Percentiles rank a stretch among this genome's conserved stretches.
These are phyloP conservation scores for Pleoardoris graminearum DNA, from an alignment of 2,329 filamentous ascomycete genomes.

Conservation along the genomic window DNA sequence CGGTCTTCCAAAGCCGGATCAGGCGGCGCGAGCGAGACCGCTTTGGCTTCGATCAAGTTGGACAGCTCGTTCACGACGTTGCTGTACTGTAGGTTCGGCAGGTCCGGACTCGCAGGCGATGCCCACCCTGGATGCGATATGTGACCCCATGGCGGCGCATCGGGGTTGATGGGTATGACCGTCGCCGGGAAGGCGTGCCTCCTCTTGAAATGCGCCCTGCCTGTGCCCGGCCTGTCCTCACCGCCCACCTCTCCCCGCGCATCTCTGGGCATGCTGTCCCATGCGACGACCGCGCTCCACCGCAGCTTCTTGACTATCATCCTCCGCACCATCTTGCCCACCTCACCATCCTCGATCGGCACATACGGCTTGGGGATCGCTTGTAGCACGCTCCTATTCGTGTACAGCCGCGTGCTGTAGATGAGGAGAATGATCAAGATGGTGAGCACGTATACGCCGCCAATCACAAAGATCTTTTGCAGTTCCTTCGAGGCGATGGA, in stretches of 20 bases:
- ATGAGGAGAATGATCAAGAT: slow-evolving; percentile 71
- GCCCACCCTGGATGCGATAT: slow-evolving; percentile 89
- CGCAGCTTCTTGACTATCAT: slow-evolving; percentile 74
- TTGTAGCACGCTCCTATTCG: slow-evolving; percentile 76
- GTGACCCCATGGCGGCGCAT: slow-evolving; percentile 72
- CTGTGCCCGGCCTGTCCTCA: slow-evolving; percentile 24
- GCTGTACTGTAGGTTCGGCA: slow-evolving; percentile 81
- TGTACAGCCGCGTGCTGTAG: slow-evolving; percentile 83
- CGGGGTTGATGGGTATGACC: slow-evolving; percentile 46
- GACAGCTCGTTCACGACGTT: slow-evolving; percentile 82
- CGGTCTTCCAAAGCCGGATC: slow-evolving; percentile 49
- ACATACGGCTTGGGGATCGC: slow-evolving; percentile 87
- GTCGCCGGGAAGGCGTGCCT: slow-evolving; percentile 33
- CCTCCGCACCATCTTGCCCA: slow-evolving; percentile 72
- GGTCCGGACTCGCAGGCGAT: slow-evolving; percentile 72
- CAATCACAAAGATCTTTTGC: slow-evolving; percentile 83
- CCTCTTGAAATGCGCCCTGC: slow-evolving; percentile 37
- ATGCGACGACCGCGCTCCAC: slow-evolving; percentile 79
- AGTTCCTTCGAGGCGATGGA: slow-evolving; percentile 67
- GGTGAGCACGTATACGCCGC: slow-evolving; percentile 74
- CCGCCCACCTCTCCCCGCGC: slow-evolving; percentile 47
- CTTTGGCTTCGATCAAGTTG: slow-evolving; percentile 88
- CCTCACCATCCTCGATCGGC: slow-evolving; percentile 82
- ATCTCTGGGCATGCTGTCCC: slow-evolving; percentile 72
- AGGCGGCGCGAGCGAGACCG: slow-evolving; percentile 77